Conservation (phyloP, 2,329 filamentous ascomycete species). For the Exserohilum turcica region DNA sequence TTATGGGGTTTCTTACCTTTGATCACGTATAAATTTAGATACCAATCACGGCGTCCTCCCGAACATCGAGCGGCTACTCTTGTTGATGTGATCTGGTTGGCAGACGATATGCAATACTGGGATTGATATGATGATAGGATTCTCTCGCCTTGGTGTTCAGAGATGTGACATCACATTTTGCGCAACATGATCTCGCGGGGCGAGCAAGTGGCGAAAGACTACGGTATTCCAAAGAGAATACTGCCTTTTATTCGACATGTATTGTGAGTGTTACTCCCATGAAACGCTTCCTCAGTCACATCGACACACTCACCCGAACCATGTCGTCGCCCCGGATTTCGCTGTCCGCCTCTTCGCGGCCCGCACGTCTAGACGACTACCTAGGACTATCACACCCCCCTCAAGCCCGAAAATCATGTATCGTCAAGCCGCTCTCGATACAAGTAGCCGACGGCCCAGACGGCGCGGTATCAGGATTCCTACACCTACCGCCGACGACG, state of each 20-base stretch:
- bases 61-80: not conserved
- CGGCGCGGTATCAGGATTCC: conserved; percentile 1
- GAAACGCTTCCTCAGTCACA: not conserved
- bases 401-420: not conserved
- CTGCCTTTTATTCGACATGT: too few species aligned
- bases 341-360: not conserved
- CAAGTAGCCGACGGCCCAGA: conserved; percentile 1
- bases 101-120: too few species aligned
- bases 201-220: not conserved
- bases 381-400: not conserved
- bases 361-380: conserved; percentile 2
- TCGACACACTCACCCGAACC: not conserved
- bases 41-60: not conserved
- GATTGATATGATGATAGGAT: too few species aligned
- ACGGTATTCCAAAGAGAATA: not conserved
- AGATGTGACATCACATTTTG: not conserved
- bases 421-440: conserved; percentile 2
- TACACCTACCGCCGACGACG: not conserved
- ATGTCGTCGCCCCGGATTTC: conserved; percentile 2
- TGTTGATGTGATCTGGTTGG: not conserved
- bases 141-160: too few species aligned
- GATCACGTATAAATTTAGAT: conserved; percentile 2
- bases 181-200: not conserved
- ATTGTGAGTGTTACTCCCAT: not conserved
- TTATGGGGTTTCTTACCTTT: not conserved